Conservation (phyloP, 306 rosid genomes). For the Castanea mollissima region DNA sequence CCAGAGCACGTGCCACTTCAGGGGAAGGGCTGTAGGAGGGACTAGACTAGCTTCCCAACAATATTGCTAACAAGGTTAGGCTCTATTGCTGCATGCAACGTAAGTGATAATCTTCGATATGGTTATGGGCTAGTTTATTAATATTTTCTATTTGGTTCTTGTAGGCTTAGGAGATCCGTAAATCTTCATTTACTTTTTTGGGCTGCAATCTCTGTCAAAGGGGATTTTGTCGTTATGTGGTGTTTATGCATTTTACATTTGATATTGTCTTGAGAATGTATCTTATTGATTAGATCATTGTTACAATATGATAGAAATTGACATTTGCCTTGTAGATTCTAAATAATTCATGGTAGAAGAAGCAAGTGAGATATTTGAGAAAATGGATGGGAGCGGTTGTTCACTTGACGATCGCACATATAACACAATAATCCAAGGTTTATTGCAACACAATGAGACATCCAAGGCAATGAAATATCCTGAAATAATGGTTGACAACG, state of each 20-base stretch:
- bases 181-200: not conserved
- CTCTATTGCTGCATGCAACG: not conserved
- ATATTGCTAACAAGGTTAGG: constrained; percentile 47
- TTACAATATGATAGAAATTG: constrained; percentile 5
- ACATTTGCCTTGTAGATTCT: constrained; percentile 23
- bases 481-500: no score
- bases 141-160: not conserved
- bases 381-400: no score
- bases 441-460: no score
- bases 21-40: constrained; percentile 61
- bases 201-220: constrained; percentile 1
- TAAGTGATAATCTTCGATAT: not conserved
- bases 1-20: constrained; percentile 59
- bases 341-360: constrained; percentile 15
- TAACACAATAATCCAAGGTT: no score
- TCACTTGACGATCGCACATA: no score
- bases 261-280: constrained; percentile 6
- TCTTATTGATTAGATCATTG: constrained; percentile 10
- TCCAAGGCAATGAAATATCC: fast-evolving
- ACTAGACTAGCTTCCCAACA: constrained; percentile 57
- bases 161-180: constrained; percentile 19
- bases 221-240: constrained; percentile 8
- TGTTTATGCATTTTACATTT: constrained; percentile 21
- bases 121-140: not conserved
- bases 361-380: fast-evolving